Base-by-base conservation (phyloP, 805 yeast species). In the Zygosaccharomyces pseudorouxii region DNA sequence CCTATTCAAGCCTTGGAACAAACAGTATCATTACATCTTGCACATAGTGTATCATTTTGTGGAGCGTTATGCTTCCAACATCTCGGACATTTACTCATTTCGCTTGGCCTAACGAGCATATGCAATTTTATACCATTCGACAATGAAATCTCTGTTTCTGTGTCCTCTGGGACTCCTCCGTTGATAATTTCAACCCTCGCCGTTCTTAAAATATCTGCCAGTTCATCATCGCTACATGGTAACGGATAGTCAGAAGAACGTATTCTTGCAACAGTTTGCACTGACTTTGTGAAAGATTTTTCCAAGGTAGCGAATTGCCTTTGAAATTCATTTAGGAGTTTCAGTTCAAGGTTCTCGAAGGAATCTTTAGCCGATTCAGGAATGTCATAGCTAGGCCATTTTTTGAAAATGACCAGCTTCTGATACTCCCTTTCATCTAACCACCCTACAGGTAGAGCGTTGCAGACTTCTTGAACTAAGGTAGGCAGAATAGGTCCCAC, bases 401-500 rank as follows among this genome's bases (percentile, higher is more conserved):
- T 36, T 16, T 46, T 45, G 14, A 38, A 25, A 3, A 47, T 31
- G 4, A 45, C 29, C 14, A 16, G 14, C 4, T 20, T 28, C 20
- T 29, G 22, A 6, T 19, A 10, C 9, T 43, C 36, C 18, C 48
- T 36, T 3, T 46, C 53, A 5, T 53, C 43, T 39, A 25, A 44
- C 59, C 71, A 68, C 47, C 31, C 40, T 23, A 27, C 55, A 9
- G 79, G 82, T 3, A 78, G 58, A 49, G 74, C 73, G 33, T 79
- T 78, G 96, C 97, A 90, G 0, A 80, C 89, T 60, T 93, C 97
- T 67, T 93, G 98, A 0, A 92, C 76, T 48, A 90, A 70, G 3
- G 88, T 63, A 1, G 99, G 99, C 33, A 85, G 68, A 1, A 93
- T 79, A 1, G 99, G 98, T 0, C 89, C 75, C 48, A 92, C 63